phyloP scores from a whole-genome alignment of 2,329 filamentous ascomycete species.

The Meredithiella fracta region DNA sequence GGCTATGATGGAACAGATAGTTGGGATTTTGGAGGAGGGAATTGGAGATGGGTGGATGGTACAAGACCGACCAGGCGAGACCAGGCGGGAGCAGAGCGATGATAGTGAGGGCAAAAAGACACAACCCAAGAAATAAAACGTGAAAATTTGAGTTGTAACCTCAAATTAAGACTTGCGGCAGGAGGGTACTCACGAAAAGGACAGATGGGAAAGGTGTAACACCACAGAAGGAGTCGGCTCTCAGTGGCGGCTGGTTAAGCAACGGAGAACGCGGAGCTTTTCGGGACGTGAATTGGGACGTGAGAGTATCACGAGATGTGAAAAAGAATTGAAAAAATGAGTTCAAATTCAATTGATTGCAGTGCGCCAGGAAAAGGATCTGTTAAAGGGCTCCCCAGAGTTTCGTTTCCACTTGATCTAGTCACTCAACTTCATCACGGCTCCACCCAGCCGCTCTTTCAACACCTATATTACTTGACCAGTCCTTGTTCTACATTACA shows the following conservation, averaged over 20 bases:
- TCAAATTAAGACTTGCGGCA: neutral
- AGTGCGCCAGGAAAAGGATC: neutral
- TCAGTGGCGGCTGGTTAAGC: neutral
- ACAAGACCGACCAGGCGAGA: no score
- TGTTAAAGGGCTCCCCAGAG: neutral
- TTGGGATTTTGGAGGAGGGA: neutral
- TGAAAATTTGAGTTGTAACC: conserved; percentile 1
- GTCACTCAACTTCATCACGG: neutral
- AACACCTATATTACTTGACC: neutral
- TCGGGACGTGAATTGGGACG: neutral
- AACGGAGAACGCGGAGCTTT: neutral
- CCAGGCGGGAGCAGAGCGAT: neutral
- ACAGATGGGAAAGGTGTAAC: neutral
- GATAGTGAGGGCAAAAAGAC: neutral
- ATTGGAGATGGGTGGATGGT: neutral
- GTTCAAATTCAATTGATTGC: neutral
- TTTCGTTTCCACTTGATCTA: neutral
- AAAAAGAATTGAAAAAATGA: neutral
- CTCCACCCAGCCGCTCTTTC: neutral
- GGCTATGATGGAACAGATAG: neutral
- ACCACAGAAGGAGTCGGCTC: neutral
- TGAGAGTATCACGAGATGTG: neutral
- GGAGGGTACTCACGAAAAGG: conserved; percentile 1
- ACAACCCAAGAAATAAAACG: neutral
- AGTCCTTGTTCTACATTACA: neutral